Evolutionary conservation across 192 early-diverging fungal genomes (phyloP).

Genomic region (Entomortierella lignicola): DNA sequence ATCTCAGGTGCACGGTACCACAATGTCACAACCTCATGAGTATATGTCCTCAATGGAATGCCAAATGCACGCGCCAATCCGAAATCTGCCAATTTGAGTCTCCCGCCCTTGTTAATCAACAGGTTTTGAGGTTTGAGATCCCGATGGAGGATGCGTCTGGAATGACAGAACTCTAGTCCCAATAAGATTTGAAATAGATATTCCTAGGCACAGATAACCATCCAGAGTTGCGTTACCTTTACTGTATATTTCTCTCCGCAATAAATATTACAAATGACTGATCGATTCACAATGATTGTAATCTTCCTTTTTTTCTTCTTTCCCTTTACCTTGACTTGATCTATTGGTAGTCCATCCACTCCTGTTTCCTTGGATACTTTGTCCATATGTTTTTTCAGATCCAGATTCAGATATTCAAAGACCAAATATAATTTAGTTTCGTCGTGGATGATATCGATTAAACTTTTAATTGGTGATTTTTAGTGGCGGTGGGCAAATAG

Average conservation of each 20-base stretch:
- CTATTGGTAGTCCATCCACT: constrained; percentile 6
- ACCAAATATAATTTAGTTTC: constrained; percentile 92
- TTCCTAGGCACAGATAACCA: constrained; percentile 62
- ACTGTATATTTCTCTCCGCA: not conserved
- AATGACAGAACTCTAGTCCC: constrained; percentile 92
- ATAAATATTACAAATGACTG: not conserved
- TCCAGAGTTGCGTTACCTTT: not conserved
- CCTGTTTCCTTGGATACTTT: not conserved
- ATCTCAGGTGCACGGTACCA: constrained; percentile 99
- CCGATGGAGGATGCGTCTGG: constrained; percentile 92
- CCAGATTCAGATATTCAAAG: constrained; percentile 95
- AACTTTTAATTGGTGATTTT: constrained; percentile 53
- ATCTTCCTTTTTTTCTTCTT: not conserved
- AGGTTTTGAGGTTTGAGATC: constrained; percentile 99
- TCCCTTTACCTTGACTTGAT: constrained; percentile 39
- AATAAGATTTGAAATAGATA: constrained; percentile 91
- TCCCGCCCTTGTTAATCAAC: constrained; percentile 88
- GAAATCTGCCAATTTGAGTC: constrained; percentile 95
- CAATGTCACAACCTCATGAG: constrained; percentile 94
- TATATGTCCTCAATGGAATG: constrained; percentile 92
- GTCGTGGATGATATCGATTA: constrained; percentile 88
- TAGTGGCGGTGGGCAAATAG: not conserved
- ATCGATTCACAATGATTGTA: not conserved
- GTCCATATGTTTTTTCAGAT: constrained; percentile 49
- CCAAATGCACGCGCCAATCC: constrained; percentile 94